Base-by-base conservation (phyloP, 2,329 filamentous ascomycete genomes). In the Penicillium sp. region DNA sequence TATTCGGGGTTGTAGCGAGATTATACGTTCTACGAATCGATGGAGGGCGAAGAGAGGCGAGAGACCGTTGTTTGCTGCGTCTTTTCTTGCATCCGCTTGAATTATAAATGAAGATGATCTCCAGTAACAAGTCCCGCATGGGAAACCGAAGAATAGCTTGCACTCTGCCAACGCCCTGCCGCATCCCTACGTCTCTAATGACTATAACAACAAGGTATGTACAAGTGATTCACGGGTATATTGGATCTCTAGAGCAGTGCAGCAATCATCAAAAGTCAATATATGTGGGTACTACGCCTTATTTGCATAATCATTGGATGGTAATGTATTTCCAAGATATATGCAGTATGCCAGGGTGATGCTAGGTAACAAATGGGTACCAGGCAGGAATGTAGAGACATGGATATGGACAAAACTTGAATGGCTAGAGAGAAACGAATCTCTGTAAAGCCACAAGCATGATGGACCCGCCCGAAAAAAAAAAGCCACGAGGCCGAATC, bases 21-120 rank as follows among this genome's bases (percentile, higher is more conserved):
- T 69, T 31, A 56, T 67, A 25, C 46, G 42, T n/a, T 58, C 63
- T 14, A 69, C 66, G 11, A 70, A 71, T 55, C 59, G 55, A 23
- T 71, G 67, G 69, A 62, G 67, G 42, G 55, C 54, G 9, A 56
- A 58, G 35, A 61, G 69, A 35, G 57, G 62, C 35, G 68, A 71
- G 49, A 57, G 20, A n/a, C 61, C 61, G 8, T 52, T 65, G 7
- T 60, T 56, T 37, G 15, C n/a, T 4, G n/a, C 33, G 6, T 37
- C 33, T 1, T 37, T 37, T 37, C 33, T 37, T 18, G 15, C n/a
- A 18, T 37, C 33, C 7, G 33, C n/a, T 18, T 37, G 18, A 37
- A 9, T 18, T 35, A 29, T 29, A 12, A 4, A 29, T 29, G 11
- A n/a, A n/a, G n/a, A n/a, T n/a, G n/a, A n/a, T n/a, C n/a, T n/a